These are phyloP conservation scores for Cavenderia fasciculata DNA, from an alignment of 78 protist species.

Conservation along the genomic window DNA sequence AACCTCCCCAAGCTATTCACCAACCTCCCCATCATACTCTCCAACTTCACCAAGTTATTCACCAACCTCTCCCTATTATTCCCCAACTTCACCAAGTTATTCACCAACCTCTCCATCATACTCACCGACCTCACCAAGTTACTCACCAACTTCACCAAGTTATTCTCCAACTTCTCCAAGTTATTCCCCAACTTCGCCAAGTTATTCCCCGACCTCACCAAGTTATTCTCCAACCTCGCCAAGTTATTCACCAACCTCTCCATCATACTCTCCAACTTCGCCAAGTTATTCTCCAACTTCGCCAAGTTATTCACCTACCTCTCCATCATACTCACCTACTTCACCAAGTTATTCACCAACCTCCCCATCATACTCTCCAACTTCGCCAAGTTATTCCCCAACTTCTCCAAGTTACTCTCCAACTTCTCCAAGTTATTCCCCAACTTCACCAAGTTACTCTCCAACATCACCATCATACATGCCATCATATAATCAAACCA, in stretches of 20 bases:
- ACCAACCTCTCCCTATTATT: conserved; percentile 88
- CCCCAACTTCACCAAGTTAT: conserved; percentile 88
- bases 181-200: conserved; percentile 87
- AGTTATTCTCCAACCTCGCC: conserved; percentile 90
- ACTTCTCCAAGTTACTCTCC: conserved; percentile 90
- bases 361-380: conserved; percentile 89
- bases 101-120: conserved; percentile 88
- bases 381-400: conserved; percentile 86
- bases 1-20: conserved; percentile 79
- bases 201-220: conserved; percentile 89
- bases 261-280: conserved; percentile 79
- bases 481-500: too few species aligned
- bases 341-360: conserved; percentile 93
- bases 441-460: conserved; percentile 86
- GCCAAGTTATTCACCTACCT: conserved; percentile 86
- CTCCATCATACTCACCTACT: conserved; percentile 91
- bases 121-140: conserved; percentile 75
- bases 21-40: conserved; percentile 84
- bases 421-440: conserved; percentile 75
- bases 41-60: conserved; percentile 49
- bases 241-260: conserved; percentile 59
- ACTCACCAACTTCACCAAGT: conserved; percentile 79
- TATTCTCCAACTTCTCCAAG: conserved; percentile 84
- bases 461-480: conserved; percentile 90
- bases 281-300: conserved; percentile 90